These are phyloP conservation scores for Candida loeiensis DNA, from an alignment of 805 yeast species.

Conservation along the genomic window DNA sequence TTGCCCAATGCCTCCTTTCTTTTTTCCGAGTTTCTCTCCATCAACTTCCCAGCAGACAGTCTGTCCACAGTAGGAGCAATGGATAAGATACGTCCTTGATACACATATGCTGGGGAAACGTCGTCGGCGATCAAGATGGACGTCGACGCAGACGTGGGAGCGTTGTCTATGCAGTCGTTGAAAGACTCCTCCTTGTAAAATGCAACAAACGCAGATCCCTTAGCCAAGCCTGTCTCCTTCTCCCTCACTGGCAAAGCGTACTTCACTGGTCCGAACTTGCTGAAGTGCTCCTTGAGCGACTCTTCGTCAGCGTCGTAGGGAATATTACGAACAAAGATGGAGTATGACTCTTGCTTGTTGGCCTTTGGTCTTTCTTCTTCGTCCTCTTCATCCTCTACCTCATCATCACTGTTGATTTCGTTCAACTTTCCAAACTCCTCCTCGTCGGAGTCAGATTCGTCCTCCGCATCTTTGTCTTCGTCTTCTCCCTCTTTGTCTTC, in stretches of 20 bases:
- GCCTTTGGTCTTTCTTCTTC: conserved; percentile 32
- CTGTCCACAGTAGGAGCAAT: conserved; percentile 84
- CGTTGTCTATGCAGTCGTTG: conserved; percentile 65
- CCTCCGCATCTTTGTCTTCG: conserved; percentile 34
- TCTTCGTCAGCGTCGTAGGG: conserved; percentile 94
- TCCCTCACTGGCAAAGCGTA: conserved; percentile 94
- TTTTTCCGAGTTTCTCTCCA: conserved; percentile 67
- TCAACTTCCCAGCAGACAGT: conserved; percentile 69
- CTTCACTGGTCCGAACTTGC: conserved; percentile 78
- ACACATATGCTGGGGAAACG: conserved; percentile 83
- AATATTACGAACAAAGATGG: conserved; percentile 85
- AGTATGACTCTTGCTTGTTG: conserved; percentile 65
- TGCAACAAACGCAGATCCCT: conserved; percentile 94
- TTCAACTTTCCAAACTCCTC: conserved; percentile 30
- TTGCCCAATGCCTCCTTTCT: conserved; percentile 78
- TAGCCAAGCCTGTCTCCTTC: conserved; percentile 77
- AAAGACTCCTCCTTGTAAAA: conserved; percentile 62
- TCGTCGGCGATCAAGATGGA: conserved; percentile 87
- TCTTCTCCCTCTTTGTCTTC: conserved; percentile 35
- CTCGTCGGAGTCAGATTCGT: conserved; percentile 20
- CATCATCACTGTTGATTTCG: conserved; percentile 32
- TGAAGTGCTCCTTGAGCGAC: conserved; percentile 70
- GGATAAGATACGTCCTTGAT: conserved; percentile 86
- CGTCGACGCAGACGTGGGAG: conserved; percentile 64
- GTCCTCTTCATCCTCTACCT: conserved; percentile 31